Base-by-base conservation (phyloP, 1,139 yeast species). In the Protomyces macrosporus region DNA sequence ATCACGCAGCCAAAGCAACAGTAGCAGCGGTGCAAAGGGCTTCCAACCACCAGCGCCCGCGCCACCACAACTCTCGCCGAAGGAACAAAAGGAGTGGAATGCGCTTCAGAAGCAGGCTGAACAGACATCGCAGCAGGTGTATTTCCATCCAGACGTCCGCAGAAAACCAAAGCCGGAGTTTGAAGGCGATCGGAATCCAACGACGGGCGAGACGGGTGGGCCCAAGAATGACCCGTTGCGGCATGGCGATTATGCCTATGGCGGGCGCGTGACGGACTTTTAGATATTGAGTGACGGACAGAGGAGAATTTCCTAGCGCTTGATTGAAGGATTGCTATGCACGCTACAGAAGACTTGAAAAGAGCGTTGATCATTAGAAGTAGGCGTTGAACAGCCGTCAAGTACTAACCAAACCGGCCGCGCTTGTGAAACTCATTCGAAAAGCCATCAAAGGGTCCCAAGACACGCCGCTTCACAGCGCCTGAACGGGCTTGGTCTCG, bases 181-280 rank as follows among this genome's bases (percentile, higher is more conserved):
- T 72, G 97, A 91, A 75, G 99, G 99, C 1, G 93, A 91, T 67
- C 84, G 82, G 42, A 93, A 93, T 72, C 99, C 99, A 6, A 63
- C 68, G 62, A 69, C 70, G 42, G 98, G 98, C 1, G 99, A 95
- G 75, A 79, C 86, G 39, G 97, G 97, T 51, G 99, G 98, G 0
- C 99, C 99, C n/a, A 95, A 95, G 72, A 98, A 93, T 74, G 98
- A 95, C 72, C 99, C 99, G 0, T 79, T 90, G 69, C 84, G 85
- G 70, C 96, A 90, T 72, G 93, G 91, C 53, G 99, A 95, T 71
- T 95, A 96, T 84, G 85, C 97, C 3, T 95, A 86, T 74, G 91
- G 93, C 73, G 98, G 98, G 0, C 83, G 98, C 72, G 97, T 90
- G 37, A 91, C 98, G 1, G 99, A 95, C 74, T 95, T 93, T 72